Conservation (phyloP, 345 rosid species). For the Moricandia moricandioides region DNA sequence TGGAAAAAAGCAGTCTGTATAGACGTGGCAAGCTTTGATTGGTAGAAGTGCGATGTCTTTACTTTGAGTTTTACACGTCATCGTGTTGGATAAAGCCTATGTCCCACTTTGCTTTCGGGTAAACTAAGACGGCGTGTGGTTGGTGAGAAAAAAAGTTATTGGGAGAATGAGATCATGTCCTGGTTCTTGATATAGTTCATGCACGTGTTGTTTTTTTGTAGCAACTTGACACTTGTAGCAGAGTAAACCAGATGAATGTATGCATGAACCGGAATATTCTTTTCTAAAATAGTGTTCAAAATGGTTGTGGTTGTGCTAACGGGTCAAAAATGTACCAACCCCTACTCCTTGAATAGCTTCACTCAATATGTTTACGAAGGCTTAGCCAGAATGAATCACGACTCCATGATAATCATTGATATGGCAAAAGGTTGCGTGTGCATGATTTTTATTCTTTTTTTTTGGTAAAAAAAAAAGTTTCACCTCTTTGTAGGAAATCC, state of each 20-base stretch:
- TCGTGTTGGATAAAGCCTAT: constrained; percentile 8
- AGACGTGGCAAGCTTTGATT: background rate
- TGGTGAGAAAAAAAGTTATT: background rate
- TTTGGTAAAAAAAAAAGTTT: too few species aligned
- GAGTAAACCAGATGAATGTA: constrained; percentile 18
- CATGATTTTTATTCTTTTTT: too few species aligned
- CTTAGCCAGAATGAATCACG: background rate
- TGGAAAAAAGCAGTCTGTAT: background rate
- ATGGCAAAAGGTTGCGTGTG: background rate
- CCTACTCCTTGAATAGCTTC: background rate
- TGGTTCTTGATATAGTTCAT: constrained; percentile 16
- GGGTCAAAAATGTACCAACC: constrained; percentile 1
- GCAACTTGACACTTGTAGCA: constrained; percentile 1
- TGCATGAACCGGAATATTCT: constrained; percentile 1
- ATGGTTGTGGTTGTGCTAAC: background rate
- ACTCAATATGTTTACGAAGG: background rate
- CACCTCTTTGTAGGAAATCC: too few species aligned
- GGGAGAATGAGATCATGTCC: constrained; percentile 17
- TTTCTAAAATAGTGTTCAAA: background rate
- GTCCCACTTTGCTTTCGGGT: constrained; percentile 11
- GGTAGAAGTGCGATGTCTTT: background rate
- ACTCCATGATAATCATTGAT: background rate
- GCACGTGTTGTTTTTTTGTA: constrained; percentile 22
- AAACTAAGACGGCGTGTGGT: constrained; percentile 27
- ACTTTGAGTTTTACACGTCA: constrained; percentile 18